phyloP scores from a whole-genome alignment of 2,329 filamentous ascomycete species.

The Dissoconium aciculare region DNA sequence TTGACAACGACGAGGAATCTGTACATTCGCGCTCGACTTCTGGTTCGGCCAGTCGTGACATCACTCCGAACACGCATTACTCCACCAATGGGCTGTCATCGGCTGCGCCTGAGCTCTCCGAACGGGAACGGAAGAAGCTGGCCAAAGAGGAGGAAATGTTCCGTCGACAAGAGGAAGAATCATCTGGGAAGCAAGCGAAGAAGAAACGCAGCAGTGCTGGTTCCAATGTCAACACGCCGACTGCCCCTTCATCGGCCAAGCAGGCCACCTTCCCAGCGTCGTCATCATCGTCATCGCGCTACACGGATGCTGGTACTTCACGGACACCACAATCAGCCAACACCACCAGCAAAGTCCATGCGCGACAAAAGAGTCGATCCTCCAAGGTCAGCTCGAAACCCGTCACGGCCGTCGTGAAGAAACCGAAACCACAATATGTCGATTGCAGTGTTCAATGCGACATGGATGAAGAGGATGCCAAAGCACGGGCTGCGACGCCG shows the following conservation, averaged over 20 bases:
- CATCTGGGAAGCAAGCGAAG: constrained; percentile 34
- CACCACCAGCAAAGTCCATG: constrained; percentile 12
- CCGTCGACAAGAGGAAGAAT: constrained; percentile 44
- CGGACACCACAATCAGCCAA: constrained; percentile 12
- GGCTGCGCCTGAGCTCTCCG: constrained; percentile 39
- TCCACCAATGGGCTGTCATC: constrained; percentile 29
- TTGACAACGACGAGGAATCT: constrained; percentile 40
- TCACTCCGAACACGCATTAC: constrained; percentile 42
- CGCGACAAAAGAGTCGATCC: constrained; percentile 7
- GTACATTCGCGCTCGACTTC: constrained; percentile 43
- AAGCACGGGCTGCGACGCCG: constrained; percentile 9
- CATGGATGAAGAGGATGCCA: constrained; percentile 21
- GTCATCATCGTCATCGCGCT: constrained; percentile 14
- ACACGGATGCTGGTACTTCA: constrained; percentile 18
- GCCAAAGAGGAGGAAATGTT: constrained; percentile 49
- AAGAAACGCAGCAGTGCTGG: constrained; percentile 44
- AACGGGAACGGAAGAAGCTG: constrained; percentile 47
- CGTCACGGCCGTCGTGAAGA: constrained; percentile 2
- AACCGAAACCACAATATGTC: constrained; percentile 20
- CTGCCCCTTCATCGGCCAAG: constrained; percentile 30
- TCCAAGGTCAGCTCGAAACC: constrained; percentile 4
- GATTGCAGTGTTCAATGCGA: constrained; percentile 22
- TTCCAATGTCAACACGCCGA: constrained; percentile 34
- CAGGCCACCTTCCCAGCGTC: constrained; percentile 18
- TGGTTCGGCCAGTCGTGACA: constrained; percentile 45